Percentiles rank a stretch among this genome's conserved stretches.
These are phyloP conservation scores for Hydrangea macrophylla DNA, from an alignment of 148 eudicot species.

Conservation along the genomic window DNA sequence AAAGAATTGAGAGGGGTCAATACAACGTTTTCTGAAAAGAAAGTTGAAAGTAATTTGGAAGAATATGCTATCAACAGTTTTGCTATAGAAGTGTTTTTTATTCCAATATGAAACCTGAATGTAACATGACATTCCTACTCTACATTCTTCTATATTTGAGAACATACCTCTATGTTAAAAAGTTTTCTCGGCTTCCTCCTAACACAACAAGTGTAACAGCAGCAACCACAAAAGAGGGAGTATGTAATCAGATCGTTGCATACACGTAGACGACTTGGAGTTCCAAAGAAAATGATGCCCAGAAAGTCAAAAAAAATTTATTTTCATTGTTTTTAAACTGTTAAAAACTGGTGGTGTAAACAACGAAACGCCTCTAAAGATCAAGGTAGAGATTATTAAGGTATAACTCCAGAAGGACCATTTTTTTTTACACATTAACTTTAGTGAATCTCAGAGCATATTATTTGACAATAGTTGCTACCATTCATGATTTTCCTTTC, in stretches of 20 bases:
- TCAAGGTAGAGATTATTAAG: background rate
- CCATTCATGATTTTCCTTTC: background rate
- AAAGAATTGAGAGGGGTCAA: too few relatives aligned
- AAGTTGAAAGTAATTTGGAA: too few relatives aligned
- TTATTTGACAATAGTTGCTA: background rate
- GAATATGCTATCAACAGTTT: too few relatives aligned
- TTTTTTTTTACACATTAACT: too few relatives aligned
- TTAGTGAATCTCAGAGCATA: background rate
- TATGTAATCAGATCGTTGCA: constrained; percentile 27
- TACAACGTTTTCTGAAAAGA: too few relatives aligned
- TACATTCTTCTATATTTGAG: background rate
- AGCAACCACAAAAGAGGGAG: constrained; percentile 28
- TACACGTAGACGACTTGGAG: constrained; percentile 25
- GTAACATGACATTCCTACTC: background rate
- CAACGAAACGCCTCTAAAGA: background rate
- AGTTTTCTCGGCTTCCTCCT: constrained; percentile 27
- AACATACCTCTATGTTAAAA: constrained; percentile 29
- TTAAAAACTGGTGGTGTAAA: background rate
- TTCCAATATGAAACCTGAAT: too few relatives aligned
- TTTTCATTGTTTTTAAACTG: background rate
- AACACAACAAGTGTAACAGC: constrained; percentile 33
- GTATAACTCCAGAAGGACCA: background rate
- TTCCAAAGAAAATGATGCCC: background rate
- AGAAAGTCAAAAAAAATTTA: background rate
- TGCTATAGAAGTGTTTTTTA: too few relatives aligned